A percentile compares a stretch with the other conserved stretches of the same genome.
These are phyloP conservation scores for Alternaria consortialis DNA, from an alignment of 2,329 filamentous ascomycete genomes.

Conservation along the genomic window DNA sequence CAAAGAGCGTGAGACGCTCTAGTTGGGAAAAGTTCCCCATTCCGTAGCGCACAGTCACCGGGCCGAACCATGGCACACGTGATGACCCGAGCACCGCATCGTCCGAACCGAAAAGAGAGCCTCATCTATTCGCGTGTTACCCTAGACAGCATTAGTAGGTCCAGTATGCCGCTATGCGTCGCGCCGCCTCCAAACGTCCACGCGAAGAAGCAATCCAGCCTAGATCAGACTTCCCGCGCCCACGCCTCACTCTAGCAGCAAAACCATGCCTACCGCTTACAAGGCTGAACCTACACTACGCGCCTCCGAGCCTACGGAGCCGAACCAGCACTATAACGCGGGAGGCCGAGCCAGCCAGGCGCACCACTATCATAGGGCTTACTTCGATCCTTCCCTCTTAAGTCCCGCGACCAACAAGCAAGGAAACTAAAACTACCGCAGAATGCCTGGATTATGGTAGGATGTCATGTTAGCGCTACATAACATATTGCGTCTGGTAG, in stretches of 20 bases:
- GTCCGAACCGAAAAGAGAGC: slow-evolving; percentile 7
- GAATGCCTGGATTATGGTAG: slow-evolving; percentile 6
- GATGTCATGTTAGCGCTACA: slow-evolving; percentile 34
- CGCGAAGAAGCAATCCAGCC: slow-evolving; percentile 35
- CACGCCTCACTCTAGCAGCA: slow-evolving; percentile 18
- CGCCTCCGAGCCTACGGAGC: slow-evolving; percentile 27
- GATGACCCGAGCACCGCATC: slow-evolving; percentile 15
- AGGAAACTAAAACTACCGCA: slow-evolving; percentile 13
- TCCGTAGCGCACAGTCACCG: slow-evolving; percentile 16
- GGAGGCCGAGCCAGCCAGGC: slow-evolving; percentile 19
- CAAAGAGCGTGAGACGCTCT: slow-evolving; percentile 14
- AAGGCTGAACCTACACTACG: slow-evolving; percentile 25
- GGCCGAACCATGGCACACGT: slow-evolving; percentile 25
- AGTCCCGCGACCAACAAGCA: slow-evolving; percentile 10
- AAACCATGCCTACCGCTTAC: slow-evolving; percentile 8
- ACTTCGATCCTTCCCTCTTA: slow-evolving; percentile 13
- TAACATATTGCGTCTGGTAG: slow-evolving; percentile 18
- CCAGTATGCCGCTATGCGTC: slow-evolving; percentile 21
- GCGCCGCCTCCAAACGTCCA: slow-evolving; percentile 17
- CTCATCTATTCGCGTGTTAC: slow-evolving; percentile 12
- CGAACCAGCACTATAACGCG: slow-evolving; percentile 22
- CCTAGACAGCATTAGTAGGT: slow-evolving; percentile 10
- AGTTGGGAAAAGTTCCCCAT: slow-evolving; percentile 27
- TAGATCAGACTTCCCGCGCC: slow-evolving; percentile 30
- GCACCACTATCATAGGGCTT: slow-evolving; percentile 16